A percentile compares a stretch with the other conserved stretches of the same genome.
These are phyloP conservation scores for Russula griseocarnosa DNA, from an alignment of 768 basidiomycete species.

Conservation along the genomic window DNA sequence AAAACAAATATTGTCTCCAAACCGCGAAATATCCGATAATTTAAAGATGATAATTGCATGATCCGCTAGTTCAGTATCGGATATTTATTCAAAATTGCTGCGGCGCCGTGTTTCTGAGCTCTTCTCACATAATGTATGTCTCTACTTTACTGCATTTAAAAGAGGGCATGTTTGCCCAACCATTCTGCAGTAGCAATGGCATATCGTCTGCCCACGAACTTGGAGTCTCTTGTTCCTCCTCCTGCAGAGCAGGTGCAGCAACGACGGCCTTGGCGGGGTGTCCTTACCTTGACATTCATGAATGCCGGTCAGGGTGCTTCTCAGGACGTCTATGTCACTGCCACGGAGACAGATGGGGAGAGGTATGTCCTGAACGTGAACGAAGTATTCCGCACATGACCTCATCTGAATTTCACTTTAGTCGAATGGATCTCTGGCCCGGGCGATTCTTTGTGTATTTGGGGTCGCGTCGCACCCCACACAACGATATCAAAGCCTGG, in stretches of 20 bases:
- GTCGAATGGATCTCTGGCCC: conserved; percentile 57
- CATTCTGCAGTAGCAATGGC: conserved; percentile 40
- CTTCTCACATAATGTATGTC: background rate
- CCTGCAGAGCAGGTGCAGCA: conserved; percentile 44
- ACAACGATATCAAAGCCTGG: conserved; percentile 51
- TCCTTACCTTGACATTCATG: conserved; percentile 49
- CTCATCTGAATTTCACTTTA: conserved; percentile 30
- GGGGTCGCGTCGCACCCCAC: conserved; percentile 41
- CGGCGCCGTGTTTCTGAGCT: no score
- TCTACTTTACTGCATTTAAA: conserved; percentile 11
- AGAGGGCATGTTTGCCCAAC: conserved; percentile 12
- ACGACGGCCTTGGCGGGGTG: conserved; percentile 55
- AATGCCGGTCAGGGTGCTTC: conserved; percentile 41
- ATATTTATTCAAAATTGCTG: background rate
- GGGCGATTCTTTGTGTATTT: conserved; percentile 41
- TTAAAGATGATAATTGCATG: background rate
- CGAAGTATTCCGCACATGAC: conserved; percentile 1
- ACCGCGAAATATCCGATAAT: background rate
- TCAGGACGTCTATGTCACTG: conserved; percentile 55
- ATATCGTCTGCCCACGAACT: conserved; percentile 59
- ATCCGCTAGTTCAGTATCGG: background rate
- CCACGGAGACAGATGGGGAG: conserved; percentile 68
- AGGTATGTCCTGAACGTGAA: conserved; percentile 44
- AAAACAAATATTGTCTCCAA: background rate
- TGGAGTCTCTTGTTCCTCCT: conserved; percentile 55